Conservation (phyloP, 331 rosid genomes). For the Saraca asoca region DNA sequence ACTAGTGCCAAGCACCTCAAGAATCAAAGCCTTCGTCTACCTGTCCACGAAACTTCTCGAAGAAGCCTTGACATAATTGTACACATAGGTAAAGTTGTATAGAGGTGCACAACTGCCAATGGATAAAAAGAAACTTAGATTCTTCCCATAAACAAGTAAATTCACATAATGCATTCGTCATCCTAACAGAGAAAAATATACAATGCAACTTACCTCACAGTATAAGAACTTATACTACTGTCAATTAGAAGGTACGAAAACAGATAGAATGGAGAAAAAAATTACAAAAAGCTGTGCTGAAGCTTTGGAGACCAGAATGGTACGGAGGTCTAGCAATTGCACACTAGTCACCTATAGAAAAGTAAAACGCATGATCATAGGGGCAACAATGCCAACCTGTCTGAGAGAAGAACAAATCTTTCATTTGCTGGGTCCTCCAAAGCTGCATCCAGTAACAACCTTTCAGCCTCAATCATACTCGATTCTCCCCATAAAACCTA, state of each 20-base stretch:
- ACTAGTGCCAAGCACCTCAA: constrained; percentile 61
- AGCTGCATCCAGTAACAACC: constrained; percentile 49
- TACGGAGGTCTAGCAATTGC: background rate
- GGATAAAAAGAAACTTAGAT: constrained; percentile 42
- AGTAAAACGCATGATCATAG: background rate
- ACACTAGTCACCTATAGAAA: background rate
- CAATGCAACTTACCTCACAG: background rate
- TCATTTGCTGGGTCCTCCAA: constrained; percentile 63
- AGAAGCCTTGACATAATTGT: constrained; percentile 81
- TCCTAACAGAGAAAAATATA: background rate
- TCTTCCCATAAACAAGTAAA: background rate
- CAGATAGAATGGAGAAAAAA: background rate
- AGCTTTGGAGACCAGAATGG: background rate
- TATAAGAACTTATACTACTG: background rate
- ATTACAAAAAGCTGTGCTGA: background rate
- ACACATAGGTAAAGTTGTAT: constrained; percentile 83
- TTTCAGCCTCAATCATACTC: constrained; percentile 65
- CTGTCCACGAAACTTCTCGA: constrained; percentile 95
- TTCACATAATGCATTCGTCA: background rate
- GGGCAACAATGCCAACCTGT: constrained; percentile 42
- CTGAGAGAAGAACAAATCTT: constrained; percentile 63
- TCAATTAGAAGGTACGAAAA: background rate
- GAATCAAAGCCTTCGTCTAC: constrained; percentile 67
- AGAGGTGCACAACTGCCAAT: constrained; percentile 91
- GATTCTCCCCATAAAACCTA: constrained; percentile 69